Conservation (phyloP, 192 early-diverging fungal genomes). For the Coemansia sp. region DNA sequence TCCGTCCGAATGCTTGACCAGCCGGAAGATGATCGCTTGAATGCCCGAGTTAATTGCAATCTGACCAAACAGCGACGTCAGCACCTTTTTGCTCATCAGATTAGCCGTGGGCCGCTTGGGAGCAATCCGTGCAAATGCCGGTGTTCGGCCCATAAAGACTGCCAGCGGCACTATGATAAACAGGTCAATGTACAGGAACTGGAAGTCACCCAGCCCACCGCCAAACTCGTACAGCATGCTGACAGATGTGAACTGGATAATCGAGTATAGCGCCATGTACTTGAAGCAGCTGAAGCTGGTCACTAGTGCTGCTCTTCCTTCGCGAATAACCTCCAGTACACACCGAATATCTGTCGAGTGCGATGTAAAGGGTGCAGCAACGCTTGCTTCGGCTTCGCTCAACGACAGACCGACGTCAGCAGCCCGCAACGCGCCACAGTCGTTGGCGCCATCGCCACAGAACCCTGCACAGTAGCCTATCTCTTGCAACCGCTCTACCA, state of each 20-base stretch:
- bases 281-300: slow-evolving; percentile 99
- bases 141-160: slow-evolving; percentile 87
- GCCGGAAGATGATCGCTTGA: slow-evolving; percentile 70
- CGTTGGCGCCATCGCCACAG: slow-evolving; percentile 99
- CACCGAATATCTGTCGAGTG: slow-evolving; percentile 86
- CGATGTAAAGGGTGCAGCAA: slow-evolving; percentile 97
- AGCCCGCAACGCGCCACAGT: slow-evolving; percentile 93
- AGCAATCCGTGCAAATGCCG: slow-evolving; percentile 68
- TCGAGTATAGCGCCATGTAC: slow-evolving; percentile 95
- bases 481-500: slow-evolving; percentile 85
- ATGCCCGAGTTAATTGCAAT: slow-evolving; percentile 78
- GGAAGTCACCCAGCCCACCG: slow-evolving; percentile 88
- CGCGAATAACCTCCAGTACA: slow-evolving; percentile 87
- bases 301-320: slow-evolving; percentile 93
- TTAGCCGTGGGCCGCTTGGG: slow-evolving; percentile 86
- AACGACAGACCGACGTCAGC: slow-evolving; percentile 96
- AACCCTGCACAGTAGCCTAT: slow-evolving; percentile 94
- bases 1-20: slow-evolving; percentile 72
- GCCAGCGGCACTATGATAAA: slow-evolving; percentile 87
- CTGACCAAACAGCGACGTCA: slow-evolving; percentile 88
- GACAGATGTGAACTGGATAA: slow-evolving; percentile 96
- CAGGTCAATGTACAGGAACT: slow-evolving; percentile 95
- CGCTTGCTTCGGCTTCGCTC: slow-evolving; percentile 95
- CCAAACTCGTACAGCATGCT: slow-evolving; percentile 86
- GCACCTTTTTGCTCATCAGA: slow-evolving; percentile 84